Evolutionary conservation across 495 filamentous ascomycete genomes (phyloP).

Genomic region (Podospora sp.): DNA sequence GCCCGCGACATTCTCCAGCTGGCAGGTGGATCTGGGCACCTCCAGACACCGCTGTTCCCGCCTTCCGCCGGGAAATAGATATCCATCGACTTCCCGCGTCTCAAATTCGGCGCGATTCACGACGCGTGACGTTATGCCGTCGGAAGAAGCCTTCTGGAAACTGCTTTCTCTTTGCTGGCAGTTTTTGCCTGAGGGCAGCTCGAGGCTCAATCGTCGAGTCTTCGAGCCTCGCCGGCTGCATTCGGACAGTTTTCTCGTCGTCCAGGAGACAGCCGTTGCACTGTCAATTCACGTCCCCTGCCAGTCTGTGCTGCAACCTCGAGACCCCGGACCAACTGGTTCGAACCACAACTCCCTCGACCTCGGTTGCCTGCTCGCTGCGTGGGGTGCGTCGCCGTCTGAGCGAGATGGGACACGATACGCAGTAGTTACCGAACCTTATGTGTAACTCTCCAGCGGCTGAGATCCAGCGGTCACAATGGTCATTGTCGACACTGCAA

Average conservation of each 20-base stretch:
- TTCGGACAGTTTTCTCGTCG: constrained; percentile 7
- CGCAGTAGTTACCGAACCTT: background rate
- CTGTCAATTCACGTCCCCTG: background rate
- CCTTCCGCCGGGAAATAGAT: background rate
- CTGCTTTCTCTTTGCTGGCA: background rate
- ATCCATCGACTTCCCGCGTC: constrained; percentile 13
- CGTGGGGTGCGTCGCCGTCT: constrained; percentile 10
- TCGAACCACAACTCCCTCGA: constrained; percentile 1
- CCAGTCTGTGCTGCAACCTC: background rate
- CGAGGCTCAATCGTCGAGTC: background rate
- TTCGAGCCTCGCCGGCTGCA: no score
- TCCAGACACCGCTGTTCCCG: background rate
- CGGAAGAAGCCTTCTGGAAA: background rate
- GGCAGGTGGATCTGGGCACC: background rate
- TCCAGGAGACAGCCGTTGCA: constrained; percentile 15
- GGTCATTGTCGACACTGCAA: constrained; percentile 8
- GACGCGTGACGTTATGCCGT: constrained; percentile 12
- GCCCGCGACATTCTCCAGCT: background rate
- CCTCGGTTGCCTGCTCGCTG: constrained; percentile 3
- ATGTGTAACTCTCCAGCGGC: background rate
- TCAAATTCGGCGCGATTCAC: constrained; percentile 12
- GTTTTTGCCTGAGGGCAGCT: background rate
- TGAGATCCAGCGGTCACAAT: background rate
- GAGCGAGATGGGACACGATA: background rate
- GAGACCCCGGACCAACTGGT: background rate